Evolutionary conservation across 2,329 filamentous ascomycete species (phyloP).

Genomic region (Hypocrella siamensis): DNA sequence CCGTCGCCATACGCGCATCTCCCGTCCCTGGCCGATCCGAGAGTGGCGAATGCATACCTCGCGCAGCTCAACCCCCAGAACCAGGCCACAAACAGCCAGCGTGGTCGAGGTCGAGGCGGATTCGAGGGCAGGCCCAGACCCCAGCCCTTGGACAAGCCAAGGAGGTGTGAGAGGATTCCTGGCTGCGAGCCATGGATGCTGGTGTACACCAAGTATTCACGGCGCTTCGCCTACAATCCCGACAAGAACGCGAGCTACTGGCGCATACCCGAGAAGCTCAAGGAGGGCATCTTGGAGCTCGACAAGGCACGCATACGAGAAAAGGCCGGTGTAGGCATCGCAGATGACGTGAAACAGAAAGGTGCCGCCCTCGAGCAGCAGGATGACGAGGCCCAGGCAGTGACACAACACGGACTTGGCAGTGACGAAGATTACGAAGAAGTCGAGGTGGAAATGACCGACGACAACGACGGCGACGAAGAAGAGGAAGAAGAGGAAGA

Average conservation of each 20-base stretch:
- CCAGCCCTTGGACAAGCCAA: conserved; percentile 67
- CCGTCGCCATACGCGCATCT: conserved; percentile 12
- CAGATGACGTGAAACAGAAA: conserved; percentile 3
- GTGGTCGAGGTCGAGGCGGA: conserved; percentile 22
- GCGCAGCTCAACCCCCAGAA: conserved; percentile 32
- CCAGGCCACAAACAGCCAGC: conserved; percentile 17
- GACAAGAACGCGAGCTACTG: conserved; percentile 82
- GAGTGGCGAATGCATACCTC: conserved; percentile 44
- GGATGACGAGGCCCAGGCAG: no score
- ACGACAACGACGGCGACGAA: conserved; percentile 26
- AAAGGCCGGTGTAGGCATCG: conserved; percentile 26
- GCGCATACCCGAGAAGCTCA: conserved; percentile 80
- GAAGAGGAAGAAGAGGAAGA: conserved; percentile 26
- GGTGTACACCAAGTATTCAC: conserved; percentile 80
- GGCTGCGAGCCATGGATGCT: conserved; percentile 77
- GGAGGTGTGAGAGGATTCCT: conserved; percentile 63
- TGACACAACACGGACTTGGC: conserved; percentile 25
- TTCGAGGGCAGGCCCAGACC: conserved; percentile 44
- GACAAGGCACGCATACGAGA: conserved; percentile 57
- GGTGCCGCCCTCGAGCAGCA: background rate
- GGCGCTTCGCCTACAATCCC: conserved; percentile 81
- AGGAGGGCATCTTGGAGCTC: conserved; percentile 57
- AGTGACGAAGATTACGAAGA: conserved; percentile 68
- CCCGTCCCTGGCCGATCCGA: conserved; percentile 34
- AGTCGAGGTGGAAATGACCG: conserved; percentile 42